A percentile compares a stretch with the other conserved stretches of the same genome.
phyloP scores from a whole-genome alignment of 2,329 filamentous ascomycete genomes.

The Ilyonectria robusta region DNA sequence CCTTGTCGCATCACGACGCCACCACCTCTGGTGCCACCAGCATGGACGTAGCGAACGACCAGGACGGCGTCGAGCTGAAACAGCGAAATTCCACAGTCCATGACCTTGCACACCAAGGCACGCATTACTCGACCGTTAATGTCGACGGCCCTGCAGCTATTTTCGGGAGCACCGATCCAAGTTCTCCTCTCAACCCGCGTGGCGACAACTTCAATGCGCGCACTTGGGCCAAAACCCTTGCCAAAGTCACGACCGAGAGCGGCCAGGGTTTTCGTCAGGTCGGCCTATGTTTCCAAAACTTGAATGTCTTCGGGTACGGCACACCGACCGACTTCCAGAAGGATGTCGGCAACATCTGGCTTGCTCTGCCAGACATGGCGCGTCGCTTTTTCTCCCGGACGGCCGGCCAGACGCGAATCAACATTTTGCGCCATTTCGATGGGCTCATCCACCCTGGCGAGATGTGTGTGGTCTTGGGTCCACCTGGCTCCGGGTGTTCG shows the following conservation, averaged over 20 bases:
- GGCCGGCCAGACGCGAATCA: constrained; percentile 2
- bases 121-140: neutral
- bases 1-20: neutral
- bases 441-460: constrained; percentile 18
- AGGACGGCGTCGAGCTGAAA: neutral
- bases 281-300: constrained; percentile 21
- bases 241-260: neutral
- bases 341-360: constrained; percentile 17
- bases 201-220: constrained; percentile 4
- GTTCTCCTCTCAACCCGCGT: constrained; percentile 17
- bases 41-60: neutral
- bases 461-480: constrained; percentile 18
- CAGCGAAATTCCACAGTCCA: neutral
- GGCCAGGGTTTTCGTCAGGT: constrained; percentile 17
- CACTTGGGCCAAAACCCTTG: constrained; percentile 9
- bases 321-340: constrained; percentile 24
- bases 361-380: constrained; percentile 7
- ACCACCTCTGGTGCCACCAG: neutral
- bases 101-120: constrained; percentile 6
- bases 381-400: constrained; percentile 8
- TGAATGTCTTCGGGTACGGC: constrained; percentile 20
- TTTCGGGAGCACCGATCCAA: neutral
- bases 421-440: constrained; percentile 14
- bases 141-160: neutral
- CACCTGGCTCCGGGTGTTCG: constrained; percentile 13